A percentile compares a stretch with the other conserved stretches of the same genome.
phyloP scores from a whole-genome alignment of 2,329 filamentous ascomycete genomes.

The Raffaelea arxii region DNA sequence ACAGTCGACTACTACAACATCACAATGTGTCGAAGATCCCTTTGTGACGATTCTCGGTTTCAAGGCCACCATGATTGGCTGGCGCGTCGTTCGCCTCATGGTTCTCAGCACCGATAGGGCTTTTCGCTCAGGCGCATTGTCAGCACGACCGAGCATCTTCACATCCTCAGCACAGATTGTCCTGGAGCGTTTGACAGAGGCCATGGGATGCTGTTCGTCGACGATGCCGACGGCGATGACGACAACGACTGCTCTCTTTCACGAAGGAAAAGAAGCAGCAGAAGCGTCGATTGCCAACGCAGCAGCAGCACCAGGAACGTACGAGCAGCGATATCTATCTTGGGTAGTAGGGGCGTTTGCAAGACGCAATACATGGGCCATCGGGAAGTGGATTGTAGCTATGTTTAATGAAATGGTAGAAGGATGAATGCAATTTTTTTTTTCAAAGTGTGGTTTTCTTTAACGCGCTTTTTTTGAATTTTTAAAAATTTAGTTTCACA shows the following conservation, averaged over 20 bases:
- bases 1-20: not conserved
- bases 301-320: not conserved
- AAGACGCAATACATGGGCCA: not conserved
- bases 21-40: not conserved
- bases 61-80: not conserved
- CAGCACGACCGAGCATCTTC: not conserved
- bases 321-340: not conserved
- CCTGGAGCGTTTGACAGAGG: not conserved
- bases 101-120: not conserved
- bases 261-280: not conserved
- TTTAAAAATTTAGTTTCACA: no score
- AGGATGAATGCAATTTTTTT: no score
- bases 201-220: no score
- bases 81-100: slow-evolving; percentile 1
- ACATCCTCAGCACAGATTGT: not conserved
- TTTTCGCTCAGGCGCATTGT: not conserved
- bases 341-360: not conserved
- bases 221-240: not conserved
- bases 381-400: slow-evolving; percentile 1
- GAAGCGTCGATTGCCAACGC: not conserved
- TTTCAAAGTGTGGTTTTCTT: no score
- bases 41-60: not conserved
- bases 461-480: no score
- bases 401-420: not conserved
- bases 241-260: not conserved